phyloP scores from a whole-genome alignment of 1,139 yeast genomes.

The Lodderomyces beijingensis region DNA sequence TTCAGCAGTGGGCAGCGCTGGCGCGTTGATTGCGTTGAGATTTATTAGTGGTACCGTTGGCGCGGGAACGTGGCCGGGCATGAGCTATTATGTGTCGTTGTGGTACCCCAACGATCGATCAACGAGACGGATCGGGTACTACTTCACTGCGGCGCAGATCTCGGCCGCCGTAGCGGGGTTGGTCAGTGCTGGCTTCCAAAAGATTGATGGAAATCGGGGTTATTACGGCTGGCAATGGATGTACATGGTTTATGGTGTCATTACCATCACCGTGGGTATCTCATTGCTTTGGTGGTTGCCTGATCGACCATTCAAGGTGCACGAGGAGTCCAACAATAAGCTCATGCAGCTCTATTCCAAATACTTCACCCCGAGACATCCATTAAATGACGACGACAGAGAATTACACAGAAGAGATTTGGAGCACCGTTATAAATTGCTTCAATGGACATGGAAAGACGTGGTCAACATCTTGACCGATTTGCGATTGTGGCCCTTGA shows the following conservation, averaged over 20 bases:
- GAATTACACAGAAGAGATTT: conserved; percentile 63
- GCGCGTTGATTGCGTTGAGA: conserved; percentile 68
- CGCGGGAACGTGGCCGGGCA: conserved; percentile 94
- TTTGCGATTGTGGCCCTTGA: conserved; percentile 70
- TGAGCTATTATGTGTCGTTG: conserved; percentile 76
- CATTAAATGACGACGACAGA: conserved; percentile 52
- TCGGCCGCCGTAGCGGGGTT: conserved; percentile 85
- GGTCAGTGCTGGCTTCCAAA: conserved; percentile 83
- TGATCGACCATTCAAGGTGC: conserved; percentile 47
- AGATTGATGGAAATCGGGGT: conserved; percentile 69
- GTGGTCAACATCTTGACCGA: conserved; percentile 56
- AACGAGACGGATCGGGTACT: conserved; percentile 80
- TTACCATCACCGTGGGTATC: conserved; percentile 67
- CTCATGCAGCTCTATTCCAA: conserved; percentile 18
- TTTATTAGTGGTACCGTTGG: conserved; percentile 76
- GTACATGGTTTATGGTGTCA: conserved; percentile 69
- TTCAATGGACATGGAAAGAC: conserved; percentile 61
- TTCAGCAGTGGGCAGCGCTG: conserved; percentile 47
- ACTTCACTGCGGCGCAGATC: conserved; percentile 86
- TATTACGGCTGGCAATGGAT: conserved; percentile 86
- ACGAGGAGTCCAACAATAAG: conserved; percentile 13
- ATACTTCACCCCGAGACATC: conserved; percentile 39
- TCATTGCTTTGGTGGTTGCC: conserved; percentile 81
- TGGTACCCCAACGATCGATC: conserved; percentile 84
- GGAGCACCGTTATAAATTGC: conserved; percentile 33